phyloP scores from a whole-genome alignment of 2,329 filamentous ascomycete species.

The Sporothrix inflata region DNA sequence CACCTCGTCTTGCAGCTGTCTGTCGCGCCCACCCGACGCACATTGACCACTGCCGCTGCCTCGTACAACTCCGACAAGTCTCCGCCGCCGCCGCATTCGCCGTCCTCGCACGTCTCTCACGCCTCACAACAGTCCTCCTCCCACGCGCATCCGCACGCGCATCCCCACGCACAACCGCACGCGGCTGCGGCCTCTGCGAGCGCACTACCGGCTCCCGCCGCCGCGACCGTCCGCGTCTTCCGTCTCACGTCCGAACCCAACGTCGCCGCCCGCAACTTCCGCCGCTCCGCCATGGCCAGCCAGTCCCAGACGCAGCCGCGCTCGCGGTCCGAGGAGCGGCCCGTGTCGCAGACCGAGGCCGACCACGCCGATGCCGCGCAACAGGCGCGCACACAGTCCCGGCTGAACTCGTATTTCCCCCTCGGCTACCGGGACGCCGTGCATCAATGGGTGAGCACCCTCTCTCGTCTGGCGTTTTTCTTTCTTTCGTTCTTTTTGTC shows the following conservation, averaged over 20 bases:
- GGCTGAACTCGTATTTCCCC: constrained; percentile 72
- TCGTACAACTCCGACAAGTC: constrained; percentile 30
- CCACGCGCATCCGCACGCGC: neutral
- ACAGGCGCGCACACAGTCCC: constrained; percentile 31
- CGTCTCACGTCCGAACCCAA: constrained; percentile 31
- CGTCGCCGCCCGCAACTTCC: constrained; percentile 21
- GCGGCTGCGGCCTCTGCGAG: neutral
- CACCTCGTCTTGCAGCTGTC: constrained; percentile 34
- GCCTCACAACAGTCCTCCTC: neutral
- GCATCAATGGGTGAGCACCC: constrained; percentile 75
- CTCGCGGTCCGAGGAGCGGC: constrained; percentile 29
- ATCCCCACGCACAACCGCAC: neutral
- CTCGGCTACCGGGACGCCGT: constrained; percentile 90
- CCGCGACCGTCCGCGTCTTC: constrained; percentile 29
- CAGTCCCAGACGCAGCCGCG: constrained; percentile 14
- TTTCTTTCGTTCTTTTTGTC: constrained; percentile 26
- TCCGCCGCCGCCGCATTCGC: constrained; percentile 17
- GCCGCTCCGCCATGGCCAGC: constrained; percentile 23
- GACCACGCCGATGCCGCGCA: constrained; percentile 27
- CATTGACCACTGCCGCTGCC: constrained; percentile 32
- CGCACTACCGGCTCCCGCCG: neutral
- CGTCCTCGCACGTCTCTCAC: neutral
- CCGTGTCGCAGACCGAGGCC: constrained; percentile 20
- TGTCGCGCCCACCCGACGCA: constrained; percentile 34
- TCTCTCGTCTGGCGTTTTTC: neutral